Evolutionary conservation across 2,329 filamentous ascomycete genomes (phyloP).

Genomic region (Talaromyces albobiverticillius): DNA sequence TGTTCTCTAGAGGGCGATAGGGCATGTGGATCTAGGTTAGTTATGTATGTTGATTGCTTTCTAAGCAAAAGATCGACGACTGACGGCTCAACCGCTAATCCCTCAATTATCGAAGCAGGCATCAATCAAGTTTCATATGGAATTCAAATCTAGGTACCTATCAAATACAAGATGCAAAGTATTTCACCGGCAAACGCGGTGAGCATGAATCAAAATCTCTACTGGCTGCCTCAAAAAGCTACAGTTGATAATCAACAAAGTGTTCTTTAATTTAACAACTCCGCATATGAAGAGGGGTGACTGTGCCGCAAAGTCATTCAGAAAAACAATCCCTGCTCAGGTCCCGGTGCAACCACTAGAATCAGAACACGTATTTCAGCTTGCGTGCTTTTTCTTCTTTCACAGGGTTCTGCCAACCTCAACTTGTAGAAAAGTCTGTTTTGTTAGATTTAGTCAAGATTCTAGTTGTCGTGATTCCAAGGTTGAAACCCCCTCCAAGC

Average conservation of each 20-base stretch:
- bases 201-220: not conserved
- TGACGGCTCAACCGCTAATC: too few species aligned
- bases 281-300: not conserved
- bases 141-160: not conserved
- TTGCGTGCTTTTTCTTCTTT: not conserved
- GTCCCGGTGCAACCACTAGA: not conserved
- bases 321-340: not conserved
- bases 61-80: too few species aligned
- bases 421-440: not conserved
- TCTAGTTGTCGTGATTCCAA: not conserved
- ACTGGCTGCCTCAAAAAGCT: not conserved
- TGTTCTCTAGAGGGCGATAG: too few species aligned
- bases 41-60: too few species aligned
- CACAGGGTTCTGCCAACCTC: not conserved
- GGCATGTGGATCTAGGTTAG: too few species aligned
- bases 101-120: too few species aligned
- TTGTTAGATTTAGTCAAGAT: not conserved
- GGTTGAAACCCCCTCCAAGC: not conserved
- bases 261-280: not conserved
- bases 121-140: too few species aligned
- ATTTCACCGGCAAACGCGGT: not conserved
- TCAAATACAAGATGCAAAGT: not conserved
- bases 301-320: not conserved
- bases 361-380: not conserved
- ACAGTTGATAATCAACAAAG: not conserved